These are phyloP conservation scores for Moniliella sp. DNA, from an alignment of 1,284 basidiomycete species.

Conservation along the genomic window DNA sequence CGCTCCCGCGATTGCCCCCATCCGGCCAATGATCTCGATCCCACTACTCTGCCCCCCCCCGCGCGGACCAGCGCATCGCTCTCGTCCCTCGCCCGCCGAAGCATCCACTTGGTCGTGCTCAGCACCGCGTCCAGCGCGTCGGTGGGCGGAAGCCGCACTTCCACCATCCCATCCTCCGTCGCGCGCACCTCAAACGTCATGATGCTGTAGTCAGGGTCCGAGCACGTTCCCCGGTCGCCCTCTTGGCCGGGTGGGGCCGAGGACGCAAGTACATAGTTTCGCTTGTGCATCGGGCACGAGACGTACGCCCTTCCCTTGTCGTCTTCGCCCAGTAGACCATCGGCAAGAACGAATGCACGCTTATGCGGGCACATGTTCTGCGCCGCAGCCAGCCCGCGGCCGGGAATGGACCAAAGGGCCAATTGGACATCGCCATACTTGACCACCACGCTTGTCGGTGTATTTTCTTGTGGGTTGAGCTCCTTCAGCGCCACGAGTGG, in stretches of 20 bases:
- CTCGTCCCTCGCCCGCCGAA: conserved; percentile 19
- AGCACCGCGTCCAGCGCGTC: conserved; percentile 47
- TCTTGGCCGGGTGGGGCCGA: conserved; percentile 28
- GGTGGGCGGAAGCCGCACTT: conserved; percentile 42
- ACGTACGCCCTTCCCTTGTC: conserved; percentile 15
- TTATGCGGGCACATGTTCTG: conserved; percentile 50
- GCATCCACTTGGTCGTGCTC: conserved; percentile 48
- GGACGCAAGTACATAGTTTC: conserved; percentile 48
- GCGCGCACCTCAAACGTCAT: conserved; percentile 46
- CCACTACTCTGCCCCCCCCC: conserved; percentile 1
- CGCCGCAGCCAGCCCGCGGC: conserved; percentile 45
- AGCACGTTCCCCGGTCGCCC: conserved; percentile 47
- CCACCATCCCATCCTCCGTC: conserved; percentile 37
- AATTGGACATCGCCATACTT: conserved; percentile 53
- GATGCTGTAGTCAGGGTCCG: conserved; percentile 45
- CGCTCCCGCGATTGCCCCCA: conserved; percentile 3
- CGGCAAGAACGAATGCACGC: conserved; percentile 51
- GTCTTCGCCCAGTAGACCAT: conserved; percentile 40
- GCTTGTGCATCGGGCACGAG: conserved; percentile 49
- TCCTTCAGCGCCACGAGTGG: conserved; percentile 41
- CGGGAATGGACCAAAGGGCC: conserved; percentile 46
- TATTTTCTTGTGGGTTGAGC: conserved; percentile 39
- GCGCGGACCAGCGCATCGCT: conserved; percentile 6
- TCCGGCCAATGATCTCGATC: conserved; percentile 5
- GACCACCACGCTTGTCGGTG: conserved; percentile 42